Evolutionary conservation across 2,329 filamentous ascomycete genomes (phyloP), one percentile per base, ranked within the genome.

Genomic region (Pseudocercospora fuligena): DNA sequence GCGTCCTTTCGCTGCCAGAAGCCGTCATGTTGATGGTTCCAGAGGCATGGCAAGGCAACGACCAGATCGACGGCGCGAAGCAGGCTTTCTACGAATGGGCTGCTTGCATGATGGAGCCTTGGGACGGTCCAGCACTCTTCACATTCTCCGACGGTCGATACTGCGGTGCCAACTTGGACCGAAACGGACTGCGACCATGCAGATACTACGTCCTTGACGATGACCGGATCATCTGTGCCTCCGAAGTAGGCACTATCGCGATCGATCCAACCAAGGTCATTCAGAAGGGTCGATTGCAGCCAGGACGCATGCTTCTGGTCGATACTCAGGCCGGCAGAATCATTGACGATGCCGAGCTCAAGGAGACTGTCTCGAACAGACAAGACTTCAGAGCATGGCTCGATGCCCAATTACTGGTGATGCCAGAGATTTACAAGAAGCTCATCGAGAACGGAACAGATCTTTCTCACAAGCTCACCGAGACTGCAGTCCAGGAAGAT

Each of bases 21-120:
- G 94, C 94, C 60, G 92, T 98, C 73, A 98, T 98, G 94, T 87
- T 98, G 74, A 97, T 98, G 94, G 92, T 98, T 59, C 94, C 94
- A 23, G 94, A 98, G 82, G 94, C 94, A 67, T 98, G 94, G 94
- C 93, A 98, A 81, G 94, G 94, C 68, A 97, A 97, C 80, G 84
- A 89, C 43, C 85, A 89, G 67, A 97, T 98, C 91, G 94, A 97
- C 75, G 92, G 93, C 64, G 92, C 92, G 76, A 98, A 98, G 83
- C 92, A 94, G 66, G 94, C 94, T 60, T 98, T 97, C 82, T 98
- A 98, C 82, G 94, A 98, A 80, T 98, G 94, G 93, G 94, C 94
- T 75, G 94, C 93, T 72, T 98, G 94, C 80, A 92, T 97, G 85
- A 98, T 98, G 94, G 94, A 98, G 84, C 94, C 94, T 16, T 98